Evolutionary conservation across 75 land plant species (phyloP), one percentile per base, ranked within the genome.

Genomic region (Chamaecyparis obtusa): DNA sequence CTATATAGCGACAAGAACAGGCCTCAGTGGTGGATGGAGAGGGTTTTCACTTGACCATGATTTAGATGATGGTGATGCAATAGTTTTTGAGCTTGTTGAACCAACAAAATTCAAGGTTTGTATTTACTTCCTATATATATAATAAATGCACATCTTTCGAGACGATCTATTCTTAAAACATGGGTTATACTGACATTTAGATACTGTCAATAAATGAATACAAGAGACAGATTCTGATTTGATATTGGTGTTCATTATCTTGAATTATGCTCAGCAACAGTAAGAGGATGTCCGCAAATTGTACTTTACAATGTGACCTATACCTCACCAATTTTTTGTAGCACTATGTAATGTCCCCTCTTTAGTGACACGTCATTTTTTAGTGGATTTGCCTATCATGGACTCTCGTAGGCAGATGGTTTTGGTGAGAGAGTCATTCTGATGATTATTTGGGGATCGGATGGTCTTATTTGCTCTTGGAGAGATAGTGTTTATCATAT

Each of bases 1-100:
- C 10, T 96, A 90, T 86, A 86, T 96, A 17, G 95, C 93, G 2
- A 79, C 86, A 84, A 94, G 93, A 83, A 89, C 87, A 33, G 97
- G 97, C 75, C 89, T 96, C 1, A 96, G 97, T 82, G 97, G 95
- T 75, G 97, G 96, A 54, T 96, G 97, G 97, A 94, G 92, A 89
- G 94, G 89, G 36, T 96, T 95, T 79, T 91, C 97, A 16, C 72
- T 94, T 48, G 92, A 91, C 57, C 96, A 95, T 43, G 87, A 93
- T 9, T 84, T 96, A 85, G 90, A 90, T 85, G 97, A 96, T 76
- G 97, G 97, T 14, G 97, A 96, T 92, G 92, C 91, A 57, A 82
- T 93, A 36, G 92, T 93, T 6, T 95, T 96, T 88, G 94, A 96
- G 91, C 89, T 96, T 41, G 85, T 86, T 69, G 84, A 93, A 35